These are phyloP conservation scores for Takashimella koratensis DNA, from an alignment of 1,284 basidiomycete species.

Conservation along the genomic window DNA sequence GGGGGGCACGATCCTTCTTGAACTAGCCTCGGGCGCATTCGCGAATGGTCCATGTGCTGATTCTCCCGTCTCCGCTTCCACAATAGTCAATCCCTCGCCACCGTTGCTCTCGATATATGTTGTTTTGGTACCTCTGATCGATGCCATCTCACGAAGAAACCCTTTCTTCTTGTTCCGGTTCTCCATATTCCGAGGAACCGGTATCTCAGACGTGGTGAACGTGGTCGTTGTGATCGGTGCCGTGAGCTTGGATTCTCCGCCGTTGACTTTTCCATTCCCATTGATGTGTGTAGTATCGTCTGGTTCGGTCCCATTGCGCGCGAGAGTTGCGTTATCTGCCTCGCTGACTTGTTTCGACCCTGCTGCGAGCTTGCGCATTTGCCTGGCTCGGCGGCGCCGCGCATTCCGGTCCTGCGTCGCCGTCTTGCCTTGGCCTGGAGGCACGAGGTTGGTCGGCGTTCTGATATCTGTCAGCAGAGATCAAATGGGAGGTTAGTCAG, in stretches of 20 bases:
- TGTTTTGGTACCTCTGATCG: conserved; percentile 27
- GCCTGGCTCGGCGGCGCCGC: conserved; percentile 26
- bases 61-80: neutral
- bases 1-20: conserved; percentile 20
- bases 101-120: conserved; percentile 14
- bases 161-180: conserved; percentile 47
- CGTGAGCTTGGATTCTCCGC: no score
- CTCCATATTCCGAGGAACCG: conserved; percentile 25
- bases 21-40: neutral
- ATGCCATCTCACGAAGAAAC: conserved; percentile 40
- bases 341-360: neutral
- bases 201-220: conserved; percentile 7
- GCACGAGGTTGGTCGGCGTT: conserved; percentile 11
- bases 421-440: conserved; percentile 41
- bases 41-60: neutral
- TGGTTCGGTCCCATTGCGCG: neutral
- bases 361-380: conserved; percentile 19
- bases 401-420: conserved; percentile 40
- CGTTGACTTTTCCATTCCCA: no score
- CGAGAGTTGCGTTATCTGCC: no score
- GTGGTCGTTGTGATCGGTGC: no score
- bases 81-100: neutral
- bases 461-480: no score
- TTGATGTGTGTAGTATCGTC: no score
- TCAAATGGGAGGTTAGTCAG: neutral